A percentile compares a stretch with the other conserved stretches of the same genome.
Evolutionary conservation across 345 rosid genomes (phyloP).

Genomic region (Arabis alpina): DNA sequence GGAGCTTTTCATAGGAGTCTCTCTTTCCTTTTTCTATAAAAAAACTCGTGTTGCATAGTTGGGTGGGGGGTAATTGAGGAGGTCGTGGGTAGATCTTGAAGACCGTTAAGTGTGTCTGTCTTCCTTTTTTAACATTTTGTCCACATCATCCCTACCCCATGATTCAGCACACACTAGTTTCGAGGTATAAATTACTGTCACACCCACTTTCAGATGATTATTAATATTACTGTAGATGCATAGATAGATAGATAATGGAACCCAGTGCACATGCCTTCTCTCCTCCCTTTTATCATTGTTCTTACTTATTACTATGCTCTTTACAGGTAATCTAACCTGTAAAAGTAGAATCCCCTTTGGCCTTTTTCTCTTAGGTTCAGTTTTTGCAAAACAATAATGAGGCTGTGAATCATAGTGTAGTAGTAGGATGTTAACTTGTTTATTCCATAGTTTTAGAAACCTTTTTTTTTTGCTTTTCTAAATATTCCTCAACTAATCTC

Average conservation of each 20-base stretch:
- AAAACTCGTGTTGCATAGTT: background rate
- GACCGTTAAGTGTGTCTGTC: slow-evolving; percentile 33
- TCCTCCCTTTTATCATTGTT: background rate
- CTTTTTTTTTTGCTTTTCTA: background rate
- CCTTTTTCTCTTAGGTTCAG: slow-evolving; percentile 9
- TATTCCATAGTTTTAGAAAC: background rate
- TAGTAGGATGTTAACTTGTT: background rate
- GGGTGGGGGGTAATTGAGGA: too few relatives aligned
- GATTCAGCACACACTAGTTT: slow-evolving; percentile 28
- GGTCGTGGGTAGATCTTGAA: slow-evolving; percentile 28
- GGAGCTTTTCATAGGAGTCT: background rate
- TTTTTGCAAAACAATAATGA: background rate
- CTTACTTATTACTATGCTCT: background rate
- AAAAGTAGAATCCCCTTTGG: slow-evolving; percentile 15
- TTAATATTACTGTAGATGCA: background rate
- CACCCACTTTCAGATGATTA: slow-evolving; percentile 9
- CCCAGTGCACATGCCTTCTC: slow-evolving; percentile 35
- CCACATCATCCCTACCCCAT: slow-evolving; percentile 13
- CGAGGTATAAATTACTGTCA: slow-evolving; percentile 27
- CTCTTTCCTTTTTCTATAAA: background rate
- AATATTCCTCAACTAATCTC: slow-evolving; percentile 20
- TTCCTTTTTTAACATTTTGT: slow-evolving; percentile 21
- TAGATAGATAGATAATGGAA: slow-evolving; percentile 19
- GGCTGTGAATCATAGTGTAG: background rate
- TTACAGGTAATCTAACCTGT: slow-evolving; percentile 7